phyloP scores from a whole-genome alignment of 2,329 filamentous ascomycete genomes.

The Aspergillus phoenicis region DNA sequence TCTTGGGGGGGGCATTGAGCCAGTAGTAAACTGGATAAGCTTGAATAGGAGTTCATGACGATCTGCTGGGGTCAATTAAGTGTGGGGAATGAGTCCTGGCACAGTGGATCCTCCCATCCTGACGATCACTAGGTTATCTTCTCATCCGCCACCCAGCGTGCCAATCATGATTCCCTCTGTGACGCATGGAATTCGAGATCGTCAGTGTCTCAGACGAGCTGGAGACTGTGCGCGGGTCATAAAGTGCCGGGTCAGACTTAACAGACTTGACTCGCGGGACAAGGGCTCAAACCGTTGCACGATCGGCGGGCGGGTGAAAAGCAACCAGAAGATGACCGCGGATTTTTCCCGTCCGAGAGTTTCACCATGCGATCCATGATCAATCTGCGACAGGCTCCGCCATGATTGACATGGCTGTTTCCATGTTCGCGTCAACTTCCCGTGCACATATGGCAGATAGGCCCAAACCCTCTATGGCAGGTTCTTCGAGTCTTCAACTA shows the following conservation, averaged over 20 bases:
- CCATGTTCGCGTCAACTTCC: neutral
- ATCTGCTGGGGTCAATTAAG: neutral
- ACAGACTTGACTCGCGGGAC: neutral
- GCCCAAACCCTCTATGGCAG: neutral
- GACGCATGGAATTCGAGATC: neutral
- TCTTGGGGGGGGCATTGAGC: neutral
- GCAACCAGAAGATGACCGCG: neutral
- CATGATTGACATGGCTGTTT: constrained; percentile 1
- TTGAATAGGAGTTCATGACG: constrained; percentile 4
- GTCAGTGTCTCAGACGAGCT: neutral
- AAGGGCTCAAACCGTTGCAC: neutral
- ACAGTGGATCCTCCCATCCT: neutral
- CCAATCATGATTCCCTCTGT: neutral
- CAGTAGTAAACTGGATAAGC: neutral
- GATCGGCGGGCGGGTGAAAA: neutral
- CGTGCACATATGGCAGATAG: neutral
- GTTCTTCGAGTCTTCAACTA: neutral
- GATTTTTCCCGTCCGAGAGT: neutral
- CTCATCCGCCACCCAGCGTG: neutral
- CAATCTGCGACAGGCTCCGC: neutral
- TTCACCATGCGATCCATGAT: constrained; percentile 3
- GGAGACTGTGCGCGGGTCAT: neutral
- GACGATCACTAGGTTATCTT: neutral
- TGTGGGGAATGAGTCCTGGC: neutral
- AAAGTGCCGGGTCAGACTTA: neutral